phyloP scores from a whole-genome alignment of 163 green algal species.

The Prototheca cutis region DNA sequence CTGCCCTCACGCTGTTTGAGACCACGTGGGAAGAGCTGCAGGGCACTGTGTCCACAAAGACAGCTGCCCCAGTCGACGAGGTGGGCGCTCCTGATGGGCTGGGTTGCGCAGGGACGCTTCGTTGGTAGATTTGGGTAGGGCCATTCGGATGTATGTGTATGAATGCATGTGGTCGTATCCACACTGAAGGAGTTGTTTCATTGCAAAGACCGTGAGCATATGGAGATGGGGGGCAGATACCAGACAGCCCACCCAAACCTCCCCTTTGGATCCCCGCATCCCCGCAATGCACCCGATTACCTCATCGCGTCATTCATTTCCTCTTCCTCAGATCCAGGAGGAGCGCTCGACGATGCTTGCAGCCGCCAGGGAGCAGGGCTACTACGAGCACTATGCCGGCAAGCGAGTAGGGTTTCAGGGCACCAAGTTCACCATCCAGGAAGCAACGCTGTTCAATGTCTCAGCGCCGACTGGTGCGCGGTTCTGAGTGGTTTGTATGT shows the following conservation, averaged over 20 bases:
- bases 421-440: conserved; percentile 8
- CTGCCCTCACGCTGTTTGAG: conserved; percentile 45
- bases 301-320: not conserved
- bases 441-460: not conserved
- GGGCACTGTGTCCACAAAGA: conserved; percentile 25
- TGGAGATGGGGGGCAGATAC: no score
- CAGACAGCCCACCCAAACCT: not conserved
- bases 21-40: conserved; percentile 43
- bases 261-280: not conserved
- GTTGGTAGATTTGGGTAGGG: no score
- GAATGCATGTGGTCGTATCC: no score
- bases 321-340: conserved; percentile 14
- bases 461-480: not conserved
- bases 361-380: conserved; percentile 21
- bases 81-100: no score
- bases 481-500: no score
- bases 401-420: conserved; percentile 24
- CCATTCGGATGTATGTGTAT: no score
- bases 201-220: no score
- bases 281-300: not conserved
- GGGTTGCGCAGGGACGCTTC: no score
- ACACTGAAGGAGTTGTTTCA: no score
- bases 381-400: conserved; percentile 18
- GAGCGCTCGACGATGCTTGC: conserved; percentile 25
- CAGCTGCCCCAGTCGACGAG: conserved; percentile 18